Evolutionary conservation across 2,329 filamentous ascomycete species (phyloP), one percentile per base, ranked within the genome.

Genomic region (Fonsecaea erecta): DNA sequence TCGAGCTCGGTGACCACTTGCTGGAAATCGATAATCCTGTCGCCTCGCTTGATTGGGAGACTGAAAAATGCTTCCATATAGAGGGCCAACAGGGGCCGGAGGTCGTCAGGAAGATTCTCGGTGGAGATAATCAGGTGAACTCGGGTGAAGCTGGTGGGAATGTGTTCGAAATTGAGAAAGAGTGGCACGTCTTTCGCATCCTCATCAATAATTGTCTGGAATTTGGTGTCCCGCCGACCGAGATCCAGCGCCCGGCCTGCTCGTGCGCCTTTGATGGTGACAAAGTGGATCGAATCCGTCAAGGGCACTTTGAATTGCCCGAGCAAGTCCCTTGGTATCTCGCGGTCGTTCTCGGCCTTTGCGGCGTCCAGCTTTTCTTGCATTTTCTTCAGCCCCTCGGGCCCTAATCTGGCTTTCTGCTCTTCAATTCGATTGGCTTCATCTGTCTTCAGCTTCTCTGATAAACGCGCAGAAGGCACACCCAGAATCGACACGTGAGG

Each of bases 81-180:
- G 46, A 98, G 84, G 2, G 89, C 85, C 54, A 98, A 82, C 24
- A 99, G 79, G 2, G 95, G 95, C 74, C 94, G 93, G 65, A 94
- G 84, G 68, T 93, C 86, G n/a, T 90, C 84, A 0, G 93, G 92
- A 0, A 97, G 82, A 34, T 86, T 82, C 1, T 88, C 85, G 0
- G 93, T 96, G 59, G 92, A 92, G 56, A 98, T 82, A 62, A 95
- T 87, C 24, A 98, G 78, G 54, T 87, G 89, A 64, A 98, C 85
- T 71, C 94, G 90, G 6, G 96, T 92, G 76, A 99, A 99, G 74
- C 92, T 96, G 65, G 92, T 96, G 1, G 90, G 89, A 14, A 98
- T 93, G 73, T 97, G 89, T 78, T 99, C 95, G 70, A 96, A 99
- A 77, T 99, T 94, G n/a, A 99, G 84, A 77, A 97, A 99, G 1